These are phyloP conservation scores for Ramalina intermedia DNA, from an alignment of 495 filamentous ascomycete genomes.

Conservation along the genomic window DNA sequence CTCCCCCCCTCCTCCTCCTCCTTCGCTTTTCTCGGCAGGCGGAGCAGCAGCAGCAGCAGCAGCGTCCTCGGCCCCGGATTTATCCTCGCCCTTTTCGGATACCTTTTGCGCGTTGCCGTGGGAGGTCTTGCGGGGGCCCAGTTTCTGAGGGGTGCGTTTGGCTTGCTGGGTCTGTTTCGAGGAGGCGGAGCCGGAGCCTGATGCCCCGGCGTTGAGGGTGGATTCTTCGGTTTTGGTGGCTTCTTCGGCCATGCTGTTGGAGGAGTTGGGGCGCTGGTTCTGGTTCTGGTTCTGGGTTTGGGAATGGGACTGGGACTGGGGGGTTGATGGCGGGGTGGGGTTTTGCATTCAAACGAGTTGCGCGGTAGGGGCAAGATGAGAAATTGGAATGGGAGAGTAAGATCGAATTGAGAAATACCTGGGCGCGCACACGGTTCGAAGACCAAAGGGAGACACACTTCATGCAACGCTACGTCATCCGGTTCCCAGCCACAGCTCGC, in stretches of 20 bases:
- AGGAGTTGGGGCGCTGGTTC: background rate
- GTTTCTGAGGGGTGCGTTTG: constrained; percentile 15
- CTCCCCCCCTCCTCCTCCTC: background rate
- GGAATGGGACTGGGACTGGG: too few relatives aligned
- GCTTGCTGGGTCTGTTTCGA: constrained; percentile 13
- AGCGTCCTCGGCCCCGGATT: constrained; percentile 2
- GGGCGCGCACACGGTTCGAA: too few relatives aligned
- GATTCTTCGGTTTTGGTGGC: constrained; percentile 9
- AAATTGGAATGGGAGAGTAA: too few relatives aligned
- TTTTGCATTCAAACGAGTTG: constrained; percentile 3
- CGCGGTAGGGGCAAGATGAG: too few relatives aligned
- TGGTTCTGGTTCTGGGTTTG: too few relatives aligned
- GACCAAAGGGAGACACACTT: too few relatives aligned
- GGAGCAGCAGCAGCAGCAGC: background rate
- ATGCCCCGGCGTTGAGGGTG: constrained; percentile 16
- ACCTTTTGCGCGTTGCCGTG: constrained; percentile 7
- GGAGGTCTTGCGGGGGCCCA: constrained; percentile 9
- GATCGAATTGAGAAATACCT: too few relatives aligned
- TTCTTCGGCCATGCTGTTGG: constrained; percentile 13
- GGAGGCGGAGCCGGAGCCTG: constrained; percentile 14
- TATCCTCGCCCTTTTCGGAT: constrained; percentile 6
- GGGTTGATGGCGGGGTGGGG: constrained; percentile 6
- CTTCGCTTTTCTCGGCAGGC: background rate
- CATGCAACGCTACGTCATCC: too few relatives aligned
- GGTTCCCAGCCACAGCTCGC: too few relatives aligned